Evolutionary conservation across 2,329 filamentous ascomycete genomes (phyloP), one percentile per base, ranked within the genome.

Genomic region (Diplocarpon rosae): DNA sequence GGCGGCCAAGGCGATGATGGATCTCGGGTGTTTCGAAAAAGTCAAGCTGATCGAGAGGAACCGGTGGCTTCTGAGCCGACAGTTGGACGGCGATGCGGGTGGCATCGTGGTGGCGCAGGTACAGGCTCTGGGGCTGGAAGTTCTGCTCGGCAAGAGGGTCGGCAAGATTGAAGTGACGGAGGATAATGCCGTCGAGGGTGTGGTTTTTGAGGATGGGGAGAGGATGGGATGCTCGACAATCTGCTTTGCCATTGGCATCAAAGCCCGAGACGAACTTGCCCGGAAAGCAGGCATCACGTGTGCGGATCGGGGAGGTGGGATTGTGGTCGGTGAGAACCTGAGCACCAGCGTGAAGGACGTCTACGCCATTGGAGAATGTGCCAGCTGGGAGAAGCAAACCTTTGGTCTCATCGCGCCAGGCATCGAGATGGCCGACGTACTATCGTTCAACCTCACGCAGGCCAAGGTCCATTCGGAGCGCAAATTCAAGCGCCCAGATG

Each of bases 1-100:
- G 65, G 88, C 88, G 2, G 88, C 86, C 29, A 92, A 94, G 57
- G 88, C 88, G 1, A 88, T 95, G 85, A 81, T 89, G 68, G 87
- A 94, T 59, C 68, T 95, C 8, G 73, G 84, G 54, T 75, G 79
- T 41, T 93, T 83, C 58, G 69, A 73, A 11, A 76, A 78, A 46
- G 83, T 95, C 41, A 84, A 80, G 53, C 68, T 95, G 8, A 78
- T 95, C 41, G 89, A 95, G 63, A 73, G 85, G 42, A 90, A 88
- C 58, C 66, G 75, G 54, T 95, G 86, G 84, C 81, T 94, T 0
- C 63, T 95, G 35, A 85, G 83, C 43, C 72, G 88, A 43, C 88
- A 95, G 58, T 67, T 95, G 1, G 88, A 95, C 59, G 71, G 69
- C 8, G 86, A 93, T 60, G 88, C 86, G 0, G 88, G 88, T 1